These are phyloP conservation scores for Ustilago tritici DNA, from an alignment of 1,284 basidiomycete species.

Conservation along the genomic window DNA sequence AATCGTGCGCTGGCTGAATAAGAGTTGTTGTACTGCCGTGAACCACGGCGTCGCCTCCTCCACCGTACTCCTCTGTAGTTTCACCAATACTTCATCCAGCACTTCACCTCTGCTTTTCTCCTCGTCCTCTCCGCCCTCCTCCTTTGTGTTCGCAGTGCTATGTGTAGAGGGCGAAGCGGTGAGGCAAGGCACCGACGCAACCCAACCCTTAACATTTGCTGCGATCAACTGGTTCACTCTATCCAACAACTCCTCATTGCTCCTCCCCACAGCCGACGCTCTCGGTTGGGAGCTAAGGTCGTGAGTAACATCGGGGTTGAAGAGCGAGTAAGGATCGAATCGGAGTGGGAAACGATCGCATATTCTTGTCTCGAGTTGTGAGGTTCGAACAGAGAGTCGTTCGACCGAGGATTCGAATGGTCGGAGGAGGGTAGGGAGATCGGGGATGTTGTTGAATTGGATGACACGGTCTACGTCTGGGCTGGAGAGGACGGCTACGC, in stretches of 20 bases:
- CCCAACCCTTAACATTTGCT: conserved; percentile 52
- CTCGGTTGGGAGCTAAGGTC: conserved; percentile 20
- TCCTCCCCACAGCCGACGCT: conserved; percentile 18
- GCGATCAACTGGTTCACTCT: conserved; percentile 53
- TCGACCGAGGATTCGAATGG: conserved; percentile 59
- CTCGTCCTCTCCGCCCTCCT: not conserved
- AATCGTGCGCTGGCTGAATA: conserved; percentile 42
- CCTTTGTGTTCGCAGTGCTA: not conserved
- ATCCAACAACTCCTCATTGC: conserved; percentile 47
- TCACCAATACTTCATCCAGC: conserved; percentile 23
- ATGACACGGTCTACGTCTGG: conserved; percentile 56
- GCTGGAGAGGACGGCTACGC: conserved; percentile 61
- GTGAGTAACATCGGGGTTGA: conserved; percentile 32
- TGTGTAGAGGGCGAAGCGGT: not conserved
- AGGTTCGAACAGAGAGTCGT: conserved; percentile 60
- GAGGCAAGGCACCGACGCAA: conserved; percentile 21
- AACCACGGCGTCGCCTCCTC: conserved; percentile 59
- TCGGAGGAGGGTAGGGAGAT: conserved; percentile 59
- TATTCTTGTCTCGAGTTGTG: conserved; percentile 59
- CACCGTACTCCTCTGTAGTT: conserved; percentile 25
- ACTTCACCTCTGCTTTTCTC: not conserved
- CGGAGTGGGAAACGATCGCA: conserved; percentile 61
- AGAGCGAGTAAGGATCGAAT: conserved; percentile 58
- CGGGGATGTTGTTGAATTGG: conserved; percentile 49
- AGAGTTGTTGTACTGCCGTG: conserved; percentile 44